These are phyloP conservation scores for Climacium dendroides DNA, from an alignment of 225 moss, liverwort and hornwort species.

Conservation along the genomic window DNA sequence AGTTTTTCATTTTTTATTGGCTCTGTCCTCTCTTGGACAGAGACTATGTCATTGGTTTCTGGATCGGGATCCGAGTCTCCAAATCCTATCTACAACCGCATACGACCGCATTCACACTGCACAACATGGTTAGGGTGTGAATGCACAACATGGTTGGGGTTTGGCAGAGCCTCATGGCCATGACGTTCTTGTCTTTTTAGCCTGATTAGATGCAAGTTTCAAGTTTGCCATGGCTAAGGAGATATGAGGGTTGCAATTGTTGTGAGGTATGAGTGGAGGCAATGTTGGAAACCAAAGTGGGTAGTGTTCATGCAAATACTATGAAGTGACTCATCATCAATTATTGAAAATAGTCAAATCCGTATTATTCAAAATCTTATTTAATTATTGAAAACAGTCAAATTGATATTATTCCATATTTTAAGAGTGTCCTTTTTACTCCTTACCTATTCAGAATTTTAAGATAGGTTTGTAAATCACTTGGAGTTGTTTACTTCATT, in stretches of 20 bases:
- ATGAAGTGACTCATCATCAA: not conserved
- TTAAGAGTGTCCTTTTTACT: not conserved
- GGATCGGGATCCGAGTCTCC: no score
- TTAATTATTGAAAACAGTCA: not conserved
- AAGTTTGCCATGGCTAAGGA: not conserved
- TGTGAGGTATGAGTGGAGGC: not conserved
- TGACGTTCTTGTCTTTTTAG: no score
- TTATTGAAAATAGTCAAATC: not conserved
- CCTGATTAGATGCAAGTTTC: not conserved
- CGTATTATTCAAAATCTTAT: not conserved
- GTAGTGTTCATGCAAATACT: not conserved
- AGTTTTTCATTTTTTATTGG: not conserved
- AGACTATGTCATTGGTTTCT: no score
- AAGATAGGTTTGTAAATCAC: not conserved
- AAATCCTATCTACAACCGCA: no score
- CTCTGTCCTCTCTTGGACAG: no score
- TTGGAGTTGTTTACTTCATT: not conserved
- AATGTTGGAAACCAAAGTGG: not conserved
- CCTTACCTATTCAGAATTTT: not conserved
- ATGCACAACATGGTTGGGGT: no score
- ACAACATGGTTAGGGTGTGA: no score
- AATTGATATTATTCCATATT: not conserved
- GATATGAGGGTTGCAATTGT: not conserved
- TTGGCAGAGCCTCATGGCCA: no score
- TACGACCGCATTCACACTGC: no score